phyloP scores from a whole-genome alignment of 345 rosid species.

The Zanthoxylum bungeanum region DNA sequence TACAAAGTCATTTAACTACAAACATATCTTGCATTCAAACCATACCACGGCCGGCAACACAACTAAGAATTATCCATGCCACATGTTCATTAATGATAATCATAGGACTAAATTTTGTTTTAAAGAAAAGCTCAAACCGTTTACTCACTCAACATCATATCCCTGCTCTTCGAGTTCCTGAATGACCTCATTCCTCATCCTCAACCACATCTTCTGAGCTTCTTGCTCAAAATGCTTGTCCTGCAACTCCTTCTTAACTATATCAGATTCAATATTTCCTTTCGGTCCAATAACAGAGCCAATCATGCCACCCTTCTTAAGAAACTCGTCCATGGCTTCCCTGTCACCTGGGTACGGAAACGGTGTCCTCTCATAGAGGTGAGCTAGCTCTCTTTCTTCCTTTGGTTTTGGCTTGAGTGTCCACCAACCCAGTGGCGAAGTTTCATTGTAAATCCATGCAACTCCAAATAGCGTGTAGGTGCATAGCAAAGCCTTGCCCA shows the following conservation, averaged over 20 bases:
- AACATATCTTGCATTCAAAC: background rate
- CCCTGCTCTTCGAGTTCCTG: conserved; percentile 86
- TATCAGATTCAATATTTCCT: conserved; percentile 57
- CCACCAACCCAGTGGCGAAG: conserved; percentile 94
- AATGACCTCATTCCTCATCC: conserved; percentile 89
- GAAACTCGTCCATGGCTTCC: conserved; percentile 88
- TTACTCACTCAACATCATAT: conserved; percentile 52
- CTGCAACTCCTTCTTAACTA: conserved; percentile 62
- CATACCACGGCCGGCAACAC: background rate
- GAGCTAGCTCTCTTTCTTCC: conserved; percentile 76
- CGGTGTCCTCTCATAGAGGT: conserved; percentile 70
- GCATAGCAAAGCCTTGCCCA: conserved; percentile 74
- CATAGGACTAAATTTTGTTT: too few relatives aligned
- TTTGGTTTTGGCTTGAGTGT: conserved; percentile 79
- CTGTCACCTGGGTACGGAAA: conserved; percentile 86
- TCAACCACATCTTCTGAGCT: conserved; percentile 71
- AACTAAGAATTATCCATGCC: too few relatives aligned
- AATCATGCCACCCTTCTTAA: conserved; percentile 73
- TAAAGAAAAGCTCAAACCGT: background rate
- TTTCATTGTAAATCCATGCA: conserved; percentile 75
- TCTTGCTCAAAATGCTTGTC: conserved; percentile 70
- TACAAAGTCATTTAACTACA: background rate
- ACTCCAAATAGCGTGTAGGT: conserved; percentile 65
- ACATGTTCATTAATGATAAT: too few relatives aligned
- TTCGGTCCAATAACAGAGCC: conserved; percentile 76